phyloP scores from a whole-genome alignment of 2,329 filamentous ascomycete genomes.

The Trichoderma sp. region DNA sequence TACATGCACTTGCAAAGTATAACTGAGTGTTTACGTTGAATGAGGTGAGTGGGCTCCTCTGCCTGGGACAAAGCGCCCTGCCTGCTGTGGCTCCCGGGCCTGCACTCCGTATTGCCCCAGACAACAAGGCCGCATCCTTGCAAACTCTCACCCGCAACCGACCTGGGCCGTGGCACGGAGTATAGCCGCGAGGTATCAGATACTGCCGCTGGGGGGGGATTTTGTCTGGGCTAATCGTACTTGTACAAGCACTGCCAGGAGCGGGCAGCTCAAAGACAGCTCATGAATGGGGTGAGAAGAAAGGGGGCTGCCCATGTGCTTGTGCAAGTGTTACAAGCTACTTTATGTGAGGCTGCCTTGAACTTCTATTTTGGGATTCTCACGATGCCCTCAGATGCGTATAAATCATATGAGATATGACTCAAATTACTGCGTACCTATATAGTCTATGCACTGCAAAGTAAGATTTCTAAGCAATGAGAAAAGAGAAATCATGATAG shows the following conservation, averaged over 20 bases:
- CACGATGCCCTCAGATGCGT: not conserved
- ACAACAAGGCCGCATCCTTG: slow-evolving; percentile 4
- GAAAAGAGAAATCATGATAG: not conserved
- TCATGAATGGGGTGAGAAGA: slow-evolving; percentile 13
- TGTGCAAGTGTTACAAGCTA: not conserved
- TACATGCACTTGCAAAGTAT: not conserved
- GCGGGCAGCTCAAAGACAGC: not conserved
- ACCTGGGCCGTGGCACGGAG: not conserved
- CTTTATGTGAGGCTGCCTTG: not conserved
- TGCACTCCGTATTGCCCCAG: slow-evolving; percentile 21
- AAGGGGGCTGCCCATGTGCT: slow-evolving; percentile 2
- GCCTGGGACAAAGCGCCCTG: not conserved
- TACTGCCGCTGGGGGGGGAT: not conserved
- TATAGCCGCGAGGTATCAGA: not conserved
- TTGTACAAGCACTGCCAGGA: not conserved
- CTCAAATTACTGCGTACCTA: not conserved
- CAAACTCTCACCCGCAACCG: not conserved
- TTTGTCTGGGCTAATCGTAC: not conserved
- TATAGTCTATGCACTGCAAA: not conserved
- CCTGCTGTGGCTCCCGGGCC: not conserved
- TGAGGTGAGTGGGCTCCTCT: not conserved
- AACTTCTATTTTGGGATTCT: not conserved
- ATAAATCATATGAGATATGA: not conserved
- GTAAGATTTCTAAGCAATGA: not conserved
- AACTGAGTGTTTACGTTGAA: not conserved